Evolutionary conservation across 495 filamentous ascomycete species (phyloP), one percentile per base, ranked within the genome.

Genomic region (Xylaria flabelliformis): DNA sequence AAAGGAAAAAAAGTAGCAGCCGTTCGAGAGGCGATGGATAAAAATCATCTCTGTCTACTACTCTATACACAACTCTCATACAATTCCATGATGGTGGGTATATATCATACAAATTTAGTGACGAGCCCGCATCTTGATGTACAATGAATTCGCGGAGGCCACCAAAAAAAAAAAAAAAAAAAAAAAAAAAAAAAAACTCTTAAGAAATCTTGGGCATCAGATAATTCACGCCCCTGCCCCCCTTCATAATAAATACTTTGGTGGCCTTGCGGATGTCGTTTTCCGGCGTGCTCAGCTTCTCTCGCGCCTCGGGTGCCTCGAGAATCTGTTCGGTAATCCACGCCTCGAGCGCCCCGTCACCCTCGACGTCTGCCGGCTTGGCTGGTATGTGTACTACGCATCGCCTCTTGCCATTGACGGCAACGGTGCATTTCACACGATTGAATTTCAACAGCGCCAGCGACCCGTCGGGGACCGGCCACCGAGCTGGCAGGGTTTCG

Each of bases 361-460:
- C 72, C 6, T 74, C 61, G 32, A 87, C 66, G 15, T 71, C 73
- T 1, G 64, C 71, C 21, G 83, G 74, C 41, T 82, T 80, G 42
- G 67, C 75, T 32, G 82, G 79, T 42, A 94, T 90, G 12, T 92
- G 85, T 21, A 90, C 83, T 13, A 85, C 88, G 71, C 91, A 90
- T 62, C 87, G 87, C 73, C 91, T 72, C 79, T 90, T 94, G 8
- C 94, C 94, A 75, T 96, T 92, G 26, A 97, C 85, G 74, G 92
- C 90, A 21, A 97, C 89, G 19, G 89, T 90, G 70, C 91, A 90
- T 0, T 61, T 76, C 67, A 81, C 80, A 56, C 70, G 81, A 42
- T 75, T 73, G 34, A 78, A 74, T 39, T 79, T 78, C 34, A 88
- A 61, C 39, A 85, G 36, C 8, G 66, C 72, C 50, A 88, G 73